phyloP scores from a whole-genome alignment of 1,284 basidiomycete genomes.

The Leccinum solheimii region DNA sequence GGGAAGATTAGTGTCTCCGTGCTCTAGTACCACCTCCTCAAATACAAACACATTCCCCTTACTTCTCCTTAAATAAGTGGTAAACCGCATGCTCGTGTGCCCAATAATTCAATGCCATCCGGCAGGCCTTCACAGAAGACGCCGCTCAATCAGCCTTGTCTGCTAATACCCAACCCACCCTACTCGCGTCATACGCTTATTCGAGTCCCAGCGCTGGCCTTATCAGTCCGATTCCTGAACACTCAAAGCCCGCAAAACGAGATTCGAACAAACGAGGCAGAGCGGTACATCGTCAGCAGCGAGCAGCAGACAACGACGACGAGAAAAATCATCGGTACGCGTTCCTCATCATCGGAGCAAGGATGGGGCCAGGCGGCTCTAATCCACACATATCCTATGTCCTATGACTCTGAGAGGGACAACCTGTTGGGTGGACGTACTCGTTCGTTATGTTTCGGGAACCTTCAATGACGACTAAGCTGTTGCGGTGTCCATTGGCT shows the following conservation, averaged over 20 bases:
- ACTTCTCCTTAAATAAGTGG: conserved; percentile 13
- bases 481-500: conserved; percentile 18
- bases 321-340: conserved; percentile 96
- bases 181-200: conserved; percentile 29
- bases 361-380: conserved; percentile 67
- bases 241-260: conserved; percentile 37
- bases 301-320: conserved; percentile 57
- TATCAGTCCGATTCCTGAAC: conserved; percentile 32
- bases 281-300: conserved; percentile 62
- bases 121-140: conserved; percentile 14
- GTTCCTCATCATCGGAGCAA: conserved; percentile 92
- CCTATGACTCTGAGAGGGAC: conserved; percentile 90
- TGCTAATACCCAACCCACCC: conserved; percentile 11
- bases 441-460: conserved; percentile 82
- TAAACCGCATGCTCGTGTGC: conserved; percentile 1
- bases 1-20: conserved; percentile 38
- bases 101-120: conserved; percentile 2
- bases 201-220: conserved; percentile 21
- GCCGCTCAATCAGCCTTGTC: conserved; percentile 1
- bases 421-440: conserved; percentile 84
- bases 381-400: conserved; percentile 87
- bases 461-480: conserved; percentile 66
- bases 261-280: conserved; percentile 71
- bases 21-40: conserved; percentile 24
- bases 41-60: conserved; percentile 28